phyloP scores from a whole-genome alignment of 1,284 basidiomycete genomes.

The Trametes versicolor region DNA sequence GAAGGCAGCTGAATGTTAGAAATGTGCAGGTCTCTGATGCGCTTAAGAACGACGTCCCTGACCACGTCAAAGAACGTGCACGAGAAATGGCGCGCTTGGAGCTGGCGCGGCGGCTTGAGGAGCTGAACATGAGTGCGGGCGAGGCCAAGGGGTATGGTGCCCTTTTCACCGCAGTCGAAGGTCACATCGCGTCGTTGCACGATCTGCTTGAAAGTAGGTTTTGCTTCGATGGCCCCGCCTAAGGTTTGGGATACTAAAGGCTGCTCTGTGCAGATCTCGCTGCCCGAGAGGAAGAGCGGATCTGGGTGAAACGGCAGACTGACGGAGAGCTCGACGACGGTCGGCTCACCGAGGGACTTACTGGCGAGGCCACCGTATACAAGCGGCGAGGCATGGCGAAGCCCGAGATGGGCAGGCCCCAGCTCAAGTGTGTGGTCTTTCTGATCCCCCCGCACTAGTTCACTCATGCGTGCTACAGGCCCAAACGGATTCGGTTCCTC shows the following conservation, averaged over 20 bases:
- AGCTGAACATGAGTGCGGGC: constrained; percentile 64
- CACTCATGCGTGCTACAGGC: constrained; percentile 48
- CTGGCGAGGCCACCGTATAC: constrained; percentile 73
- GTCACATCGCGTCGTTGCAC: constrained; percentile 65
- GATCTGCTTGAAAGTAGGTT: constrained; percentile 67
- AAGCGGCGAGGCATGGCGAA: constrained; percentile 75
- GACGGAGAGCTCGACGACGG: constrained; percentile 75
- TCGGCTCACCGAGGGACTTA: constrained; percentile 71
- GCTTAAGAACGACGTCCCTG: constrained; percentile 66
- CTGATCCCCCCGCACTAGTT: constrained; percentile 5
- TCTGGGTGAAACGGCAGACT: constrained; percentile 75
- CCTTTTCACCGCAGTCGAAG: constrained; percentile 62
- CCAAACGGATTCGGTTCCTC: constrained; percentile 73
- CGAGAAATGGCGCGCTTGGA: constrained; percentile 73
- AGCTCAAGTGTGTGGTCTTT: constrained; percentile 60
- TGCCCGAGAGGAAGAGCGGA: constrained; percentile 72
- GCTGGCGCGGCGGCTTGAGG: constrained; percentile 64
- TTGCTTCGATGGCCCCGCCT: background rate
- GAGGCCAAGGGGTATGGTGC: constrained; percentile 66
- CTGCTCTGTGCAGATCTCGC: constrained; percentile 58
- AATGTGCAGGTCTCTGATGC: constrained; percentile 57
- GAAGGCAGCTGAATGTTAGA: background rate
- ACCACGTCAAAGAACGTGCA: constrained; percentile 67
- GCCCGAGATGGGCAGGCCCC: constrained; percentile 70
- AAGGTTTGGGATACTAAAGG: background rate